Evolutionary conservation across 139 green algal genomes (phyloP).

Genomic region (Pseudopediastrum boryanum): DNA sequence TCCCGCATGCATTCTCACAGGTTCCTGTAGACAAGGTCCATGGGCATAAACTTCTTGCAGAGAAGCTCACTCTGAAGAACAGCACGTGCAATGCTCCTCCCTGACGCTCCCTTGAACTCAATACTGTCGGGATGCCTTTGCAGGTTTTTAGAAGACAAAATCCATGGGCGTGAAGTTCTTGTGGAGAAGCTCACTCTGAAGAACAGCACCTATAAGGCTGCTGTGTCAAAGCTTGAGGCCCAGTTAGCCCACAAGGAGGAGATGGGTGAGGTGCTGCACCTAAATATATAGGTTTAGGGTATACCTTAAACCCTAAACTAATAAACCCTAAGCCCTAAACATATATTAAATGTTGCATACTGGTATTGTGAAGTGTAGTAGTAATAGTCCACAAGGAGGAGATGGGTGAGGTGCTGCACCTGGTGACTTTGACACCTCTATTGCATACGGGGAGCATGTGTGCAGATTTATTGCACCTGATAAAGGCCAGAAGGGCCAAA

Average conservation of each 20-base stretch:
- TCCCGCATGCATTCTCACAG: too few relatives aligned
- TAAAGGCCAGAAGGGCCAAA: too few relatives aligned
- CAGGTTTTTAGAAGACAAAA: conserved; percentile 74
- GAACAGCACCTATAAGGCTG: conserved; percentile 70
- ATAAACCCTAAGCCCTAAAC: too few relatives aligned
- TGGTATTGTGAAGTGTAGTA: too few relatives aligned
- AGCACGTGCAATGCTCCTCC: not conserved
- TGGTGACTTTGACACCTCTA: too few relatives aligned
- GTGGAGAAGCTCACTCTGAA: conserved; percentile 82
- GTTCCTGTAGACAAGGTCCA: too few relatives aligned
- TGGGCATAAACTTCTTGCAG: too few relatives aligned
- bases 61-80: not conserved
- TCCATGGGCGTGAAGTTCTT: conserved; percentile 68
- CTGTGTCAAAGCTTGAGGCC: conserved; percentile 72
- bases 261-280: conserved; percentile 74
- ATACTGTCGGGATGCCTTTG: not conserved
- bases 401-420: conserved; percentile 74
- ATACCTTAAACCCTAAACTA: too few relatives aligned
- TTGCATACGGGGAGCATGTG: too few relatives aligned
- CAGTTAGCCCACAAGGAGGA: conserved; percentile 83
- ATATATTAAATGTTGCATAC: too few relatives aligned
- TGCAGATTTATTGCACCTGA: too few relatives aligned
- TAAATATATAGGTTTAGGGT: too few relatives aligned
- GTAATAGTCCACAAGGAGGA: conserved; percentile 85
- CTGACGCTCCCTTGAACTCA: not conserved